Evolutionary conservation across 192 early-diverging fungal genomes (phyloP).

Genomic region (Coemansia sp.): DNA sequence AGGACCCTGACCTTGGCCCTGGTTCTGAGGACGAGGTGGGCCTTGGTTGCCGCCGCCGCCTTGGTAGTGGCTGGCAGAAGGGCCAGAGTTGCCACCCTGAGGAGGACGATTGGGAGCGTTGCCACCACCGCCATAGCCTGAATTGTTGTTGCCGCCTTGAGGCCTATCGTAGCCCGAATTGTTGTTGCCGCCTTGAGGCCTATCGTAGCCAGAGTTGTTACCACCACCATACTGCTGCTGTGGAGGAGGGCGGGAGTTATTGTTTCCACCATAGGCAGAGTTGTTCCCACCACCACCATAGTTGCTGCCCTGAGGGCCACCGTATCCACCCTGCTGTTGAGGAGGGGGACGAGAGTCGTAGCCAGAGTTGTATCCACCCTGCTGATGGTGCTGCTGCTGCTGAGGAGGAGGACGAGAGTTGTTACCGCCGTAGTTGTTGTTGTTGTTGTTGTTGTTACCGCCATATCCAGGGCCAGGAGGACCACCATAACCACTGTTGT

Average conservation of each 20-base stretch:
- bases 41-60: conserved; percentile 3
- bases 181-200: background rate
- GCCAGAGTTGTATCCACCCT: background rate
- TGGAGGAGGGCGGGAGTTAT: conserved; percentile 3
- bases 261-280: background rate
- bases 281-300: background rate
- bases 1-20: background rate
- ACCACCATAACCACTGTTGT: too few relatives aligned
- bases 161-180: background rate
- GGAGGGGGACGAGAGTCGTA: conserved; percentile 2
- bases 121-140: background rate
- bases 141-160: background rate
- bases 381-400: conserved; percentile 9
- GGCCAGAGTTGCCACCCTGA: background rate
- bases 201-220: background rate
- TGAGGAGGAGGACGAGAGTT: conserved; percentile 5
- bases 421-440: background rate
- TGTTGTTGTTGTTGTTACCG: background rate
- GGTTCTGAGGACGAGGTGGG: conserved; percentile 10
- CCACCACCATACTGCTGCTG: background rate
- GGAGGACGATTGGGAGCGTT: conserved; percentile 9
- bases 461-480: conserved; percentile 3
- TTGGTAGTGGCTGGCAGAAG: conserved; percentile 5
- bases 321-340: conserved; percentile 1
- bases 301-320: background rate